A percentile compares a stretch with the other conserved stretches of the same genome.
Conservation (phyloP, 192 early-diverging fungal genomes). For the Linnemannia zychae region DNA sequence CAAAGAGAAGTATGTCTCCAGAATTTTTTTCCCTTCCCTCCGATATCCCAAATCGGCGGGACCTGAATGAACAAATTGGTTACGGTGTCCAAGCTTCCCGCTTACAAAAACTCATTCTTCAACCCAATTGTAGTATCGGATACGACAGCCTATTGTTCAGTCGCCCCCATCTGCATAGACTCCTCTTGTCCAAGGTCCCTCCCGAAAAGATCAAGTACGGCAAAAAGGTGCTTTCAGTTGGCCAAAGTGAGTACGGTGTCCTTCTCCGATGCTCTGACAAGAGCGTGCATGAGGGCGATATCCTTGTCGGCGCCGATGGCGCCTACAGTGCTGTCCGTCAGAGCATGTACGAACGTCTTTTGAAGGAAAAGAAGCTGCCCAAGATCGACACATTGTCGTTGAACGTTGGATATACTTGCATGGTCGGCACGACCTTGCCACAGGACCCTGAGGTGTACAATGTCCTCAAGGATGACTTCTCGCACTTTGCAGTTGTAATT, state of each 20-base stretch:
- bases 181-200: slow-evolving; percentile 34
- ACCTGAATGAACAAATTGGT: background rate
- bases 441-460: slow-evolving; percentile 36
- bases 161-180: slow-evolving; percentile 22
- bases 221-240: slow-evolving; percentile 24
- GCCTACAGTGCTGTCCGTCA: slow-evolving; percentile 40
- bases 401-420: slow-evolving; percentile 14
- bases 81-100: background rate
- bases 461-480: slow-evolving; percentile 22
- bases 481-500: slow-evolving; percentile 5
- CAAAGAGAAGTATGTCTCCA: slow-evolving; percentile 12
- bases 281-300: slow-evolving; percentile 26
- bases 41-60: no score
- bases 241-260: slow-evolving; percentile 28
- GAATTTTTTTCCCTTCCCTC: no score
- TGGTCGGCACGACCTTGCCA: slow-evolving; percentile 30
- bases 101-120: background rate
- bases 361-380: slow-evolving; percentile 27
- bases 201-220: slow-evolving; percentile 11
- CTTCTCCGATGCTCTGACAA: slow-evolving; percentile 28
- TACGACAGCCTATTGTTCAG: slow-evolving; percentile 18
- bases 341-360: slow-evolving; percentile 28
- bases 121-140: slow-evolving; percentile 9
- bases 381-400: slow-evolving; percentile 18
- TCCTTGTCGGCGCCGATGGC: slow-evolving; percentile 43